Evolutionary conservation across 116 monocot species (phyloP).

Genomic region (Thalassia testudinum): DNA sequence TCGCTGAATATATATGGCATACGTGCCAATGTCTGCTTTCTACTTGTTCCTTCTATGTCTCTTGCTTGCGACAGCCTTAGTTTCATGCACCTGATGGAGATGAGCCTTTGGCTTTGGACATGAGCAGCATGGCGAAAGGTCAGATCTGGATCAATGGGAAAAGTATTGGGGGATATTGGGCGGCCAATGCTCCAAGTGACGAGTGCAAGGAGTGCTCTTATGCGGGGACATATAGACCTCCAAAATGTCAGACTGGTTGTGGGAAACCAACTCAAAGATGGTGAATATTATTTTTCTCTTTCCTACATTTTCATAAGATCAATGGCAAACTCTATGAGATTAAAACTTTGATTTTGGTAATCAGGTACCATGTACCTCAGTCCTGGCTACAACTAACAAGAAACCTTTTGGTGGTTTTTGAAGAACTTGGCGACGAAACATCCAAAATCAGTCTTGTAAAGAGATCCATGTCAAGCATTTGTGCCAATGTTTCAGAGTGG

Average conservation of each 20-base stretch:
- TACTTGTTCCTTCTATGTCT: background rate
- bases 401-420: conserved; percentile 90
- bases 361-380: conserved; percentile 92
- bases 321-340: background rate
- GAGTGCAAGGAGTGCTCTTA: conserved; percentile 67
- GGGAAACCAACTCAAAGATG: conserved; percentile 93
- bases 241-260: conserved; percentile 84
- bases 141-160: conserved; percentile 97
- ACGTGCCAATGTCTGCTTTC: background rate
- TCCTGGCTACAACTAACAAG: conserved; percentile 73
- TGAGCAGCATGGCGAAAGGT: conserved; percentile 97
- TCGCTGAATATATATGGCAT: too few relatives aligned
- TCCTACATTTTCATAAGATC: background rate
- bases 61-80: conserved; percentile 32
- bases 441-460: conserved; percentile 57
- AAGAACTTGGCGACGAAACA: conserved; percentile 84
- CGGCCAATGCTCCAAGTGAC: conserved; percentile 45
- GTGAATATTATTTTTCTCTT: conserved; percentile 17
- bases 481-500: conserved; percentile 79
- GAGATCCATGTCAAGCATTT: conserved; percentile 65
- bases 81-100: conserved; percentile 87
- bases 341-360: conserved; percentile 3
- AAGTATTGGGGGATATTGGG: conserved; percentile 93
- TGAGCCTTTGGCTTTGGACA: conserved; percentile 87
- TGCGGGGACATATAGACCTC: conserved; percentile 53